Conservation (phyloP, 306 rosid genomes). For the Myrica gale region DNA sequence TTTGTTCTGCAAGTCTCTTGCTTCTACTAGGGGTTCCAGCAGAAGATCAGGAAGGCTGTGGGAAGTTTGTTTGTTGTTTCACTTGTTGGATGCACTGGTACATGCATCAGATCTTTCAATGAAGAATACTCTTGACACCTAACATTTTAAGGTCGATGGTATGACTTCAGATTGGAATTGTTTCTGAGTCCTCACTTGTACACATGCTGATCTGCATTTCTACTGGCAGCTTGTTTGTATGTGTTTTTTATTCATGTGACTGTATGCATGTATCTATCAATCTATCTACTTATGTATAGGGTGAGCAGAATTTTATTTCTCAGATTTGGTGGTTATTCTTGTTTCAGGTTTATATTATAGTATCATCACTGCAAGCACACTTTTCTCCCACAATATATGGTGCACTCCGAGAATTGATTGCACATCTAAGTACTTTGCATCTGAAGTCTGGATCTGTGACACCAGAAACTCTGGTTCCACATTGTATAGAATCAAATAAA, state of each 20-base stretch:
- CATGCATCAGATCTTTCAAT: background rate
- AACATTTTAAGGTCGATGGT: background rate
- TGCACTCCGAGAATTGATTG: constrained; percentile 49
- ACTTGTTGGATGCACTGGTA: background rate
- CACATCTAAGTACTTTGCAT: constrained; percentile 31
- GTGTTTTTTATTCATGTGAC: background rate
- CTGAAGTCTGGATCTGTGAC: constrained; percentile 35
- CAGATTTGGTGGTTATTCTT: constrained; percentile 22
- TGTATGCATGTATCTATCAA: background rate
- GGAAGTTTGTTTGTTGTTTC: background rate
- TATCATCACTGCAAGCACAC: constrained; percentile 51
- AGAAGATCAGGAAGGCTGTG: background rate
- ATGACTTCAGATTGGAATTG: background rate
- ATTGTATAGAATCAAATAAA: constrained; percentile 25
- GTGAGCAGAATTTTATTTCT: background rate
- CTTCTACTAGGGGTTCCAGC: too few species aligned
- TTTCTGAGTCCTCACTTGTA: background rate
- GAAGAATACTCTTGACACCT: background rate
- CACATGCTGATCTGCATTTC: background rate
- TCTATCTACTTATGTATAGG: background rate
- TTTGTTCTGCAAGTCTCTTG: too few species aligned
- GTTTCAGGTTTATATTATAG: constrained; percentile 56
- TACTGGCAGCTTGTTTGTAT: background rate
- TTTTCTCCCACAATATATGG: constrained; percentile 68
- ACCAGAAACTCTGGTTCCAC: constrained; percentile 29